Evolutionary conservation across 2,329 filamentous ascomycete genomes (phyloP).

Genomic region (Fusarium xylarioides): DNA sequence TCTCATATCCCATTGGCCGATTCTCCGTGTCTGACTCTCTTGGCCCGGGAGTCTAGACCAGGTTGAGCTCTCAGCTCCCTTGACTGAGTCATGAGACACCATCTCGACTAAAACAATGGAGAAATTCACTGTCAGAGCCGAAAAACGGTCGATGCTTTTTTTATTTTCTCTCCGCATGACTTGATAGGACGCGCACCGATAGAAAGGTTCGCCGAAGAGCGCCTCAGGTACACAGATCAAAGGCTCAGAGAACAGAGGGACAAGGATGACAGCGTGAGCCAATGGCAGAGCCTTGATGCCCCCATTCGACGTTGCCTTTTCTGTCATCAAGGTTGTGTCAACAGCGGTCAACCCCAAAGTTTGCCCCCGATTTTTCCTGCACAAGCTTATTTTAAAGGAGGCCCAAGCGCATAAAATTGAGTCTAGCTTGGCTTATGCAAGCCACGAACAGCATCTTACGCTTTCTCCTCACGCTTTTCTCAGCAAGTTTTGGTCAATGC

Average conservation of each 20-base stretch:
- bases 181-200: neutral
- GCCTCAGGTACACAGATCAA: neutral
- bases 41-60: constrained; percentile 5
- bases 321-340: neutral
- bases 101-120: neutral
- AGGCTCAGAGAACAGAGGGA: neutral
- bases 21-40: neutral
- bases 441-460: neutral
- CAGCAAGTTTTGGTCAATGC: neutral
- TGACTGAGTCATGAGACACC: neutral
- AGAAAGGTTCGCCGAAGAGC: neutral
- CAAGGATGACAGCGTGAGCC: neutral
- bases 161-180: neutral
- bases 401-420: neutral
- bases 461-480: neutral
- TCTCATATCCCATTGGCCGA: constrained; percentile 1
- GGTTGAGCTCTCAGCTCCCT: neutral
- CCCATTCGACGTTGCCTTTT: neutral
- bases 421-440: constrained; percentile 3
- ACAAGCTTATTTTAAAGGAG: constrained; percentile 18
- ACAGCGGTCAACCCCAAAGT: constrained; percentile 21
- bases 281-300: neutral
- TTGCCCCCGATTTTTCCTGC: constrained; percentile 1
- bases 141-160: neutral
- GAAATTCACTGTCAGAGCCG: neutral